Evolutionary conservation across 2,329 filamentous ascomycete genomes (phyloP), one percentile per base, ranked within the genome.

Genomic region (Colletotrichum higginsianum): DNA sequence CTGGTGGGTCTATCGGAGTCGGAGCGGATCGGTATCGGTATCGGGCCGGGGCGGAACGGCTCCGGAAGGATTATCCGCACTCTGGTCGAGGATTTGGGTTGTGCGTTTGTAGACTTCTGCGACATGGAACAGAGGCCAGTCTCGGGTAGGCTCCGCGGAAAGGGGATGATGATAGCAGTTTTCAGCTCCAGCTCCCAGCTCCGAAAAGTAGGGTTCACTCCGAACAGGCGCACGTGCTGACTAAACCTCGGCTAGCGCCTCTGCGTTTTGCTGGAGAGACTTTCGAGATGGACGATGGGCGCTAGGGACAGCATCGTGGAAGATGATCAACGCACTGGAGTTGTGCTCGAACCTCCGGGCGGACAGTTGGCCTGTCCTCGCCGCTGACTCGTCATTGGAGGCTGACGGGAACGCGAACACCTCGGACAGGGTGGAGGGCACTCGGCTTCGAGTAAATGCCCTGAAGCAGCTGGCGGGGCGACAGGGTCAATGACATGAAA

Each of bases 401-500:
- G 18, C 15, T 35, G 30, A 23, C 30, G 9, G 30, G 18, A 23
- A 47, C n/a, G 35, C 56, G 64, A 61, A 49, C 35, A 50, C 26
- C 46, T 52, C 47, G 46, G 23, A 61, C 38, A 46, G 23, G 47
- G 64, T 35, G 56, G 46, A 30, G 26, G 21, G 47, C n/a, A 40
- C 12, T 66, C 53, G 63, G 63, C 53, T 60, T 47, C 42, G 40
- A 53, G 38, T 21, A 35, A 30, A 30, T 30, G 4, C 5, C 26
- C 26, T 21, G 35, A 21, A 38, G 12, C 42, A 23, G 40, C 35
- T 21, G 23, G 42, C 30, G 42, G 57, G 57, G 47, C 47, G 56
- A 44, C 15, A 56, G 38, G 35, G n/a, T 23, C 15, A 18, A n/a
- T n/a, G 5, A 35, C 30, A 46, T n/a, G 21, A 23, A 21, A 26